Base-by-base conservation (phyloP, 345 rosid genomes). In the rapeseed (Brassica napus) region DNA sequence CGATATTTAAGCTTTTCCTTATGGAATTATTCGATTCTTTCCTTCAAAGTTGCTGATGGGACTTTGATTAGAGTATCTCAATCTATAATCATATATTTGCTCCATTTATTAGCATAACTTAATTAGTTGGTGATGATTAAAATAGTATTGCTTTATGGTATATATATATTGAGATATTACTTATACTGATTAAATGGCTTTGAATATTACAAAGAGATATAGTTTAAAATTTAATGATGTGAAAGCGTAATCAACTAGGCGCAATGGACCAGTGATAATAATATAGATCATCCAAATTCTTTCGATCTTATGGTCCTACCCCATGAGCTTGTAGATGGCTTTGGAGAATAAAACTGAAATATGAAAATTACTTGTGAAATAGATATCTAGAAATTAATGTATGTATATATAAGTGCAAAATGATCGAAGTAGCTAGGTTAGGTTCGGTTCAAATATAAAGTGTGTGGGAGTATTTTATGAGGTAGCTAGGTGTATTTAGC, bases 41-140 rank as follows among this genome's bases (percentile, higher is more conserved):
- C 64, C 79, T 75, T 75, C 67, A 55, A 63, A 80, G 72, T 55
- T 39, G 67, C 1, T 55, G 76, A 80, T 80, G 83, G 79, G 83
- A 70, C 73, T 64, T 80, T 80, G 47, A 80, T 80, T 74, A 80
- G 75, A 69, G 72, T 69, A 74, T 80, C 67, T 70, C 82, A 68
- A 79, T 74, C 75, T 39, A 24, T 74, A 62, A 74, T 49, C 60
- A 79, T 37, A 7, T 37, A 79, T 73, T 67, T 59, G 65, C 16
- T 11, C 23, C 28, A 28, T 24, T 78, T 73, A 78, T 52, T 52
- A 71, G 16, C 73, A 47, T 67, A 67, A 44, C 60, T 30, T 60
- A 18, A 18, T 18, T 18, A 39, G 74, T 60, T 67, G 69, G 78
- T 79, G 74, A 68, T 72, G 8, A 57, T 64, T 9, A 39, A 39